Base-by-base conservation (phyloP, 768 basidiomycete species). In the Suillus fuscotomentosus region DNA sequence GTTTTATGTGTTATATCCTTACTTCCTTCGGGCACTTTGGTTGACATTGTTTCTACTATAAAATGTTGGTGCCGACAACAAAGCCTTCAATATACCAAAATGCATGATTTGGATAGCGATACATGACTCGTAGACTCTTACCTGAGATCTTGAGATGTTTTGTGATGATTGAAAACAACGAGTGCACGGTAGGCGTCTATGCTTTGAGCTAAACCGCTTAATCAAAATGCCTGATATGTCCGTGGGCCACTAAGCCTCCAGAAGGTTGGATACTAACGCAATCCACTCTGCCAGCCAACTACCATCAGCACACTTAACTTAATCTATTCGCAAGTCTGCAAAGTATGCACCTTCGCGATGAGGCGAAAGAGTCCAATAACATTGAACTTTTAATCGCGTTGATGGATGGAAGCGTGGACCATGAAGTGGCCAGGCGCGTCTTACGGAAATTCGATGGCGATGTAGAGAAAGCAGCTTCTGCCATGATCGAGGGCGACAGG, bases 401-500 rank as follows among this genome's bases (percentile, higher is more conserved):
- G 67, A 80, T 83, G 80, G 80, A 75, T 22, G 75, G 72, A n/a
- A 71, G 65, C 7, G 69, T 78, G 53, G 82, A 84, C 62, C 73
- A 73, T 11, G 81, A 83, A 39, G 77, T 83, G 22, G 85, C 82
- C 8, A 82, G 82, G 36, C 78, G 82, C n/a, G 80, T 90, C 24
- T 78, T 89, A 62, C 78, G 84, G 61, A 88, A 88, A 72, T 81
- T 85, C 72, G 82, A 83, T 45, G 86, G 88, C 27, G 79, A 90
- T 65, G 75, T 84, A 61, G 79, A 84, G 55, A 84, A 83, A 70
- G 86, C 86, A 14, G 85, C 81, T 0, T 80, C 80, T 54, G 86
- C 86, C 2, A 77, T 87, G 11, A 66, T 88, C 14, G 76, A 78
- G n/a, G 86, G 86, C 3, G 83, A 86, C 65, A 78, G 74, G 42